Base-by-base conservation (phyloP, 208 protist genomes). In the Herpetomonas muscarum region DNA sequence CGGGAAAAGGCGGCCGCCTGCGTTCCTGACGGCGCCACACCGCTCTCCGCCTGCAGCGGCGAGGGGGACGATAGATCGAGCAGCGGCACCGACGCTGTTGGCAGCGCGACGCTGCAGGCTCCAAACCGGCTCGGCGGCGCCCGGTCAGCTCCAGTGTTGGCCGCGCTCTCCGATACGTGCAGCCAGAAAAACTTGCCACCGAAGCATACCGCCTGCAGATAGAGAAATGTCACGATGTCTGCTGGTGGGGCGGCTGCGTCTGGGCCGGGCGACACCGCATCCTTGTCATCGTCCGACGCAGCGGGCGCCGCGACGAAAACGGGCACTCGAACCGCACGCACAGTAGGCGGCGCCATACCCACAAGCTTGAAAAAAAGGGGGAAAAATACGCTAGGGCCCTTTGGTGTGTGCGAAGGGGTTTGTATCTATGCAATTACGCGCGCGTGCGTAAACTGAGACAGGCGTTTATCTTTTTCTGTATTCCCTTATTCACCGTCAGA, bases 111-210 rank as follows among this genome's bases (percentile, higher is more conserved):
- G 15, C 68, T 67, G 54, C 64, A 80, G 21, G 75, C 31, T 1
- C 79, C 75, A 29, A 83, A 55, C 45, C 44, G n/a, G 21, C 49
- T 61, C 37, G 32, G 47, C 30, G 36, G 61, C 13, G 34, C 56
- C 31, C 25, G 15, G 9, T n/a, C 17, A 15, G 9, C 29, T 32
- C 15, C 52, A 46, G 13, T 39, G 9, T 39, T 13, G n/a, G n/a
- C n/a, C 0, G 62, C 53, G 45, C 60, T 55, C 53, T 87, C 76
- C 0, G 79, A 72, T 2, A 91, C 44, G 55, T 91, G 79, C 7
- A 91, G 53, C 84, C 84, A 90, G 45, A 87, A 79, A 41, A 82
- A 82, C 1, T 70, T 76, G 3, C 39, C 55, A 3, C 25, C 63
- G 49, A 87, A 91, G 0, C 66, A 59, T 2, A 81, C 22, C 19